phyloP scores from a whole-genome alignment of 225 moss, liverwort and hornwort genomes.

The Sphagnum contortum region DNA sequence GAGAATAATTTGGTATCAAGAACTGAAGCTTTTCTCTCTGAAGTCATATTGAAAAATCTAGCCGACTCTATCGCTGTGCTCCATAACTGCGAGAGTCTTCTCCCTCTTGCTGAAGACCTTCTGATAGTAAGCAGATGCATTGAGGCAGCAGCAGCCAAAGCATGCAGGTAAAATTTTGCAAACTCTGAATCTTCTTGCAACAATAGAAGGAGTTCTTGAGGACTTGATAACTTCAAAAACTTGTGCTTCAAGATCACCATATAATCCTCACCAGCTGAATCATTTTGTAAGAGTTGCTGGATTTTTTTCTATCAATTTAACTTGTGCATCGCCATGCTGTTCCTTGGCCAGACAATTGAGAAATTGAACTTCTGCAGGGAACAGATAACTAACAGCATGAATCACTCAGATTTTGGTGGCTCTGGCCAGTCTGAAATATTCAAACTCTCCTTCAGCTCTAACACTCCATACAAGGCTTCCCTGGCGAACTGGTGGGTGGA shows the following conservation, averaged over 20 bases:
- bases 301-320: too few relatives aligned
- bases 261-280: too few relatives aligned
- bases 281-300: too few relatives aligned
- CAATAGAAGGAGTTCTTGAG: too few relatives aligned
- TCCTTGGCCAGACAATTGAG: too few relatives aligned
- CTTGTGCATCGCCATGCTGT: too few relatives aligned
- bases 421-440: constrained; percentile 68
- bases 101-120: constrained; percentile 88
- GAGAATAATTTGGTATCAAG: constrained; percentile 77
- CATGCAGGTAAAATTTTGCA: constrained; percentile 39
- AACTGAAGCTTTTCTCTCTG: constrained; percentile 76
- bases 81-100: constrained; percentile 89
- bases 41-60: constrained; percentile 73
- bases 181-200: too few relatives aligned
- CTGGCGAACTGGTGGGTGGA: constrained; percentile 94
- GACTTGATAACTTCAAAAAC: too few relatives aligned
- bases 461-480: constrained; percentile 56
- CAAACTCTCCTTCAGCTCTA: constrained; percentile 71
- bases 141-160: constrained; percentile 81
- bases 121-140: constrained; percentile 85
- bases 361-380: constrained; percentile 48
- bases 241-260: too few relatives aligned
- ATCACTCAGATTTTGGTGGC: constrained; percentile 65
- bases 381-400: constrained; percentile 52
- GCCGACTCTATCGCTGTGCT: constrained; percentile 90